Evolutionary conservation across 2,329 filamentous ascomycete species (phyloP), one percentile per base, ranked within the genome.

Genomic region (Colletotrichum sp.): DNA sequence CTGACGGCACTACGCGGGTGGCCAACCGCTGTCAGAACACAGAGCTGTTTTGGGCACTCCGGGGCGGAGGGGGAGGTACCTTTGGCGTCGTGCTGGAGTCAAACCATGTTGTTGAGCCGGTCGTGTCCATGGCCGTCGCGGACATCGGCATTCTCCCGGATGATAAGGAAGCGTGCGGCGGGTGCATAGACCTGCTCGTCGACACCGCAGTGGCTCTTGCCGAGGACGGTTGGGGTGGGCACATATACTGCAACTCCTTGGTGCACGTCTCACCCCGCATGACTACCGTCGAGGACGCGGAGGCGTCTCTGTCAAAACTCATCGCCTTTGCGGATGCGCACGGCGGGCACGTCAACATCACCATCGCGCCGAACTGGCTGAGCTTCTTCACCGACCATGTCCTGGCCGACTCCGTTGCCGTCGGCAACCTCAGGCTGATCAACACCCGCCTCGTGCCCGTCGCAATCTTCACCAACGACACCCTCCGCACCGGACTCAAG

Each of bases 131-230:
- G 44, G 44, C 44, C 3, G 44, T 48, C 44, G 44, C 44, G 10
- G 44, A 48, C 6, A 48, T 48, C 3, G 44, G 44, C 2, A 4
- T 48, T 4, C 18, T 2, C 2, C 9, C 44, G 3, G 44, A 48
- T 48, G 44, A 48, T 0, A 48, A 48, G 6, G 44, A 48, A 0
- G 44, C 3, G 44, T 48, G 22, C 0, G 6, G 3, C 10, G n/a
- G 0, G 2, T 48, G 44, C 18, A 48, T 48, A n/a, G 10, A 48
- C 2, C n/a, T 48, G 0, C 44, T 48, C 6, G 44, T 48, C 6
- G 44, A 48, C 1, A 48, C 18, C 0, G 44, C 44, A 0, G 44
- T 48, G 10, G n/a, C 10, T 0, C 10, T 48, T 7, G n/a, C 44
- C 5, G 44, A 48, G 3, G 9, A 48, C 44, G 44, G 44, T 1